These are phyloP conservation scores for Linaria vulgaris DNA, from an alignment of 257 asterid species.

Conservation along the genomic window DNA sequence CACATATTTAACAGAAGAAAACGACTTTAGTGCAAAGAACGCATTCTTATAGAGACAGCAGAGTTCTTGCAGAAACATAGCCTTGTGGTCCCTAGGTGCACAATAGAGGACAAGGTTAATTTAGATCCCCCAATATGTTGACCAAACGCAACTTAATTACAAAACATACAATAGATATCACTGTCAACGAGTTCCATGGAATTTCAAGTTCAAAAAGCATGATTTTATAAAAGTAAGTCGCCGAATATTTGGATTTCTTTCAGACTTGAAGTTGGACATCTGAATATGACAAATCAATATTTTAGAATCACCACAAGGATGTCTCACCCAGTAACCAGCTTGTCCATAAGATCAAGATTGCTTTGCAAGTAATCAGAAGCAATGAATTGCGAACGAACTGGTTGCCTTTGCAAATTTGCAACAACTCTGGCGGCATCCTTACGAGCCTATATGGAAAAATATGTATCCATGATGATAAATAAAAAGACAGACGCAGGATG, in stretches of 20 bases:
- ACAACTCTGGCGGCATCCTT: slow-evolving; percentile 84
- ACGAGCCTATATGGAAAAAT: slow-evolving; percentile 54
- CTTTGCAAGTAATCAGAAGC: slow-evolving; percentile 81
- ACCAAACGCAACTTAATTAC: neutral
- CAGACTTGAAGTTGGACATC: neutral
- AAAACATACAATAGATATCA: too few species aligned
- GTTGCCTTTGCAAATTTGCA: slow-evolving; percentile 89
- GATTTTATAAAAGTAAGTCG: too few species aligned
- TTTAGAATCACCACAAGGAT: neutral
- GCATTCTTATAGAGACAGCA: neutral
- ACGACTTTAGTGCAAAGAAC: neutral
- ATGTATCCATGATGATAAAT: slow-evolving; percentile 15
- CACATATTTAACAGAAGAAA: neutral
- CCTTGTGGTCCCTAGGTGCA: neutral
- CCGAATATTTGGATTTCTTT: neutral
- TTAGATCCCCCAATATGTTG: neutral
- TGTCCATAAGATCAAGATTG: slow-evolving; percentile 74
- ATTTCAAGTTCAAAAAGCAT: too few species aligned
- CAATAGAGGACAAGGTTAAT: neutral
- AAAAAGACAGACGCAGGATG: slow-evolving; percentile 2
- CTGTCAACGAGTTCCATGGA: too few species aligned
- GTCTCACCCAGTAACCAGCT: slow-evolving; percentile 68
- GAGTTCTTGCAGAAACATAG: neutral
- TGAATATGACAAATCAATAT: neutral
- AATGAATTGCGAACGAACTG: slow-evolving; percentile 62